Base-by-base conservation (phyloP, 78 protist genomes). In the Speleostelium caveatum region DNA sequence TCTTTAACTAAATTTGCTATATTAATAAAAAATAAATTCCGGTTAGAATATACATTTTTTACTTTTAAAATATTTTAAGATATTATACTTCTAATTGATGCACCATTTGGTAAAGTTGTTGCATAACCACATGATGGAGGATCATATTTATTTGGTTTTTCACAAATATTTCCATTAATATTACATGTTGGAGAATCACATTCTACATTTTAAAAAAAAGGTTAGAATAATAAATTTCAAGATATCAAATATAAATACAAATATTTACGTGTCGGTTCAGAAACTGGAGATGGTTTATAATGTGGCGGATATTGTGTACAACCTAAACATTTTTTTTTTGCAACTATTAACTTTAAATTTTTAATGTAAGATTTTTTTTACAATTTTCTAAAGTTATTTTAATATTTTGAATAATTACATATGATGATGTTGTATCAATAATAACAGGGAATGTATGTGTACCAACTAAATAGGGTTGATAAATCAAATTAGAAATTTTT, bases 261-360 rank as follows among this genome's bases (percentile, higher is more conserved):
- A 26, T 33, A 62, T 38, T 30, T 30, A 62, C 69, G 80, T 36
- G 56, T 69, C 28, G 35, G 28, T 41, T 83, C 90, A 28, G 68
- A 60, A 5, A 69, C 73, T 30, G 69, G 41, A 16, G 78, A 53
- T 42, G 35, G 30, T 69, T 45, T 69, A 41, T 83, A 83, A 39
- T 59, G 41, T 6, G 90, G 90, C 19, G 90, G 90, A 69, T 32
- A 83, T 39, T 69, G 90, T n/a, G 77, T 69, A 83, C 90, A 83
- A 49, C 90, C 78, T n/a, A 36, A 59, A 69, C 90, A 83, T 42
- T 83, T 83, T 65, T 73, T 83, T 59, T 69, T 63, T 0, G 90
- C 90, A 33, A 69, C 65, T 39, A 83, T 45, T 4, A 75, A 60
- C 85, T 75, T 38, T 53, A n/a, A 39, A n/a, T 12, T 7, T 56